Evolutionary conservation across 768 basidiomycete genomes (phyloP), one percentile per base, ranked within the genome.

Genomic region (Boletus rufocinnamomeus): DNA sequence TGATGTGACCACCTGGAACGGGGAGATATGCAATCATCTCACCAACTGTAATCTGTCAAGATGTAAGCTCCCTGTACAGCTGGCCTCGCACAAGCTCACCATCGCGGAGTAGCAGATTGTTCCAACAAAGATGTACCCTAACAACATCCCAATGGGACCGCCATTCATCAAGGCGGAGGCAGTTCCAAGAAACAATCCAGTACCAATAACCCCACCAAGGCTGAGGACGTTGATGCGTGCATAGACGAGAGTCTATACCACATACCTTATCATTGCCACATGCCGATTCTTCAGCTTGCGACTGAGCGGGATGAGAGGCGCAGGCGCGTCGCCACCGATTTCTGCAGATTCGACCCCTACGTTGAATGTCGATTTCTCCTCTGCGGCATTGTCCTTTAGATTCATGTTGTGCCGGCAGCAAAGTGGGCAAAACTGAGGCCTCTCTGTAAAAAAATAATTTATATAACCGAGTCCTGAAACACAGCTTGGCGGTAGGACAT

Each of bases 1-100:
- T 74, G 58, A 78, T 75, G 52, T 77, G 74, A 48, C 76, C 77
- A n/a, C 79, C 78, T 32, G 74, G 68, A 6, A 80, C 64, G 21
- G 78, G 77, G n/a, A 80, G 69, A 55, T 71, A 77, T 6, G 78
- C 67, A 8, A 77, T 71, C 80, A 80, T 78, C 52, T 79, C 77
- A 28, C 79, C 79, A 4, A 65, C 35, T 34, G 73, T 63, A 13
- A 68, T 67, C 59, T 62, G 23, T 32, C 23, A 19, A 52, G 30
- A 40, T 37, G 27, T 38, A 32, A 53, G 47, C 21, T 47, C 23
- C 27, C 11, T 19, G 30, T 1, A 10, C 17, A 5, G 11, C 14
- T 34, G 6, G 9, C 7, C n/a, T 25, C 9, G 6, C 28, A 21
- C 9, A 25, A 14, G n/a, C 66, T 47, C 30, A 75, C 76, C 72